Conservation (phyloP, 129 eudicot genomes). For the Kitagawia praeruptora region DNA sequence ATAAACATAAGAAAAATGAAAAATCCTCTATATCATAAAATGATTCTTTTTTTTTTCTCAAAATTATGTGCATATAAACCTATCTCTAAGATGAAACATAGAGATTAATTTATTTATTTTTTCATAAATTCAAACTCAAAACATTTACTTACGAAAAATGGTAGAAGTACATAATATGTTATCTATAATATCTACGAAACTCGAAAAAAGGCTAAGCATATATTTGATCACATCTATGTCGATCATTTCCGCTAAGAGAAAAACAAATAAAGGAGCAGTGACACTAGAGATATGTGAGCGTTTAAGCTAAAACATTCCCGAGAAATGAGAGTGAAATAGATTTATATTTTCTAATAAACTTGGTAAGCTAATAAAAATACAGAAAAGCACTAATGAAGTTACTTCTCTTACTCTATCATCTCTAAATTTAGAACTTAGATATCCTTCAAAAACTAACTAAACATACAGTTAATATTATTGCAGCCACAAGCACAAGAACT, state of each 20-base stretch:
- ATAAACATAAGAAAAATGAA: neutral
- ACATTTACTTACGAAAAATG: neutral
- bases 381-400: neutral
- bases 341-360: neutral
- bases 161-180: neutral
- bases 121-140: neutral
- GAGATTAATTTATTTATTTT: neutral
- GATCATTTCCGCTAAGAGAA: neutral
- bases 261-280: neutral
- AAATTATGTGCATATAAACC: neutral
- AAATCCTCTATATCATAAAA: neutral
- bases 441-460: neutral
- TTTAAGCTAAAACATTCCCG: neutral
- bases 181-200: no score
- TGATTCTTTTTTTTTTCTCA: neutral
- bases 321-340: neutral
- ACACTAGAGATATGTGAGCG: neutral
- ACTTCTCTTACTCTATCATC: neutral
- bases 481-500: neutral
- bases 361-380: neutral
- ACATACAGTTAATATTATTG: neutral
- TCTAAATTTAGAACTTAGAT: neutral
- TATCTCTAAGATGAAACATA: neutral
- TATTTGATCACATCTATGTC: neutral
- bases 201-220: neutral